These are phyloP conservation scores for Leccinum uliginosum DNA, from an alignment of 768 basidiomycete genomes.

Conservation along the genomic window DNA sequence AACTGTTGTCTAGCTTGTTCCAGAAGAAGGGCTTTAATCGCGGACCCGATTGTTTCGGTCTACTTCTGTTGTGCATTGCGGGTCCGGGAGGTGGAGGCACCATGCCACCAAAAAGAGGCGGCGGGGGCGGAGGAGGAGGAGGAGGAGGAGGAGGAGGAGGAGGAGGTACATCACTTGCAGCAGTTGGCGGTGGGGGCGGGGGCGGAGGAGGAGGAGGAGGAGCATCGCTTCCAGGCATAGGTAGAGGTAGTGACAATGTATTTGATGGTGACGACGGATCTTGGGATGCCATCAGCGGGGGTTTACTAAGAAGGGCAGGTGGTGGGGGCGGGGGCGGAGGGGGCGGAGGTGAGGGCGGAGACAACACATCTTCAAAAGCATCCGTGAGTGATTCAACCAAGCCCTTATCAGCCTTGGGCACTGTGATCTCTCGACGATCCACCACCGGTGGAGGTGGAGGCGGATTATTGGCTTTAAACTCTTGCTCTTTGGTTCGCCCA, in stretches of 20 bases:
- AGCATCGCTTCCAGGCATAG: neutral
- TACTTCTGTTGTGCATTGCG: constrained; percentile 31
- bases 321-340: constrained; percentile 21
- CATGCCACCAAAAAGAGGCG: constrained; percentile 31
- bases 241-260: neutral
- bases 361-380: neutral
- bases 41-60: constrained; percentile 40
- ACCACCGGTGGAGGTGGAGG: constrained; percentile 59
- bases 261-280: too few relatives aligned
- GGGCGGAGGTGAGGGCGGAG: constrained; percentile 26
- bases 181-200: constrained; percentile 30
- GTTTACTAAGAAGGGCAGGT: neutral
- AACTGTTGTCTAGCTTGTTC: constrained; percentile 62
- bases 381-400: constrained; percentile 2
- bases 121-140: constrained; percentile 23
- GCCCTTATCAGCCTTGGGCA: constrained; percentile 7
- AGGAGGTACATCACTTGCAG: constrained; percentile 10
- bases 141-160: neutral
- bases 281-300: neutral
- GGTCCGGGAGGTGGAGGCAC: constrained; percentile 23
- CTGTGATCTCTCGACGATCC: constrained; percentile 6
- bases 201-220: constrained; percentile 28
- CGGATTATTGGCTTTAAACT: constrained; percentile 62
- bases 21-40: constrained; percentile 86
- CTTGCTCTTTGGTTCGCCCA: constrained; percentile 57